A percentile compares a stretch with the other conserved stretches of the same genome.
Conservation (phyloP, 148 eudicot genomes). For the Rhododendron vialii region DNA sequence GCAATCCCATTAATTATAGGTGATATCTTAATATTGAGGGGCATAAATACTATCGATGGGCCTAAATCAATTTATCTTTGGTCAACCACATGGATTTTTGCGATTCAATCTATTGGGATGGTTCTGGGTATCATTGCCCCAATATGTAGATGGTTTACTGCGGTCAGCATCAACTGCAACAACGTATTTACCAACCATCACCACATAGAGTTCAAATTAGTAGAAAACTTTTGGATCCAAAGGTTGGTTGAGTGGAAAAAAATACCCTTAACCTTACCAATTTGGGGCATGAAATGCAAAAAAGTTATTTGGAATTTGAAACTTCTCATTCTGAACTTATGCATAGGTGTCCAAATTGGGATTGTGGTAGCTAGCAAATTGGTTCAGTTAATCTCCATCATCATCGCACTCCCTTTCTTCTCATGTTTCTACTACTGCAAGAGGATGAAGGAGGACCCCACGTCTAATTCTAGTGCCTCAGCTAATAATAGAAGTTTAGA, state of each 20-base stretch:
- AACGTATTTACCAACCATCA: neutral
- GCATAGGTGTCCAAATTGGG: constrained; percentile 14
- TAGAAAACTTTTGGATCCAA: constrained; percentile 21
- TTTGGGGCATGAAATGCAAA: neutral
- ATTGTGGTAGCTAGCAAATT: constrained; percentile 17
- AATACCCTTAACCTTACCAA: neutral
- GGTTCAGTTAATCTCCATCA: constrained; percentile 5
- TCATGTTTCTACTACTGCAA: neutral
- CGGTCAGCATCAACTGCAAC: neutral
- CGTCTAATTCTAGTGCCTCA: neutral
- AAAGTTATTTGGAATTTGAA: constrained; percentile 2
- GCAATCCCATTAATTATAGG: neutral
- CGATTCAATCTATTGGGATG: constrained; percentile 18
- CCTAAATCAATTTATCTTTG: constrained; percentile 8
- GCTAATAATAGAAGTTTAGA: neutral
- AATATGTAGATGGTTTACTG: constrained; percentile 18
- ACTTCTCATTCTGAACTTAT: neutral
- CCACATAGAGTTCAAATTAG: constrained; percentile 8
- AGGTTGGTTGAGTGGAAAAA: constrained; percentile 20
- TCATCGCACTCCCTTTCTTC: neutral
- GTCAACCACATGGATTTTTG: constrained; percentile 8
- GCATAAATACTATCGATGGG: too few relatives aligned
- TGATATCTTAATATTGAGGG: neutral
- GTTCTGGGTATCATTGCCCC: constrained; percentile 21
- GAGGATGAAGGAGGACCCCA: neutral